A percentile compares a stretch with the other conserved stretches of the same genome.
These are phyloP conservation scores for Rutstroemia sp. DNA, from an alignment of 2,329 filamentous ascomycete species.

Conservation along the genomic window DNA sequence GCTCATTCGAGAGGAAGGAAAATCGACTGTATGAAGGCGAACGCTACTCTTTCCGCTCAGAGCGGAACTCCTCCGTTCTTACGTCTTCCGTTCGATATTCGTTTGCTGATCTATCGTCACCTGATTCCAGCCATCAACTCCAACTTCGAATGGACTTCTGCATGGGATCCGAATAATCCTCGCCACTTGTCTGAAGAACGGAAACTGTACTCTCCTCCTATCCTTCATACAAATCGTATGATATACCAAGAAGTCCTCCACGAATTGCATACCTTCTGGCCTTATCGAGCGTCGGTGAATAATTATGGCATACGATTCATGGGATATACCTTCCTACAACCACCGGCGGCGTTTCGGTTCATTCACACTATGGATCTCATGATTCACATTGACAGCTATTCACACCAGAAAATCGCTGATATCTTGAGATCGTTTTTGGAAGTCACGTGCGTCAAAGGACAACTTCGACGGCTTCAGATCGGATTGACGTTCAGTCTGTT, in stretches of 20 bases:
- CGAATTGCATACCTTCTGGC: conserved; percentile 7
- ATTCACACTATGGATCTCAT: conserved; percentile 8
- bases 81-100: conserved; percentile 7
- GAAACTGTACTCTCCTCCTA: conserved; percentile 7
- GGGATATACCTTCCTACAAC: conserved; percentile 7
- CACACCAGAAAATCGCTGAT: conserved; percentile 5
- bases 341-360: conserved; percentile 4
- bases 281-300: conserved; percentile 6
- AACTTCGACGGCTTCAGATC: conserved; percentile 5
- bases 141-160: conserved; percentile 5
- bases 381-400: conserved; percentile 9
- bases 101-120: conserved; percentile 7
- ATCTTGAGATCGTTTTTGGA: conserved; percentile 6
- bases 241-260: conserved; percentile 9
- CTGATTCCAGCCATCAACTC: conserved; percentile 7
- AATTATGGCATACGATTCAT: conserved; percentile 9
- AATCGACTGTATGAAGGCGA: not conserved
- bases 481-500: conserved; percentile 5
- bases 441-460: conserved; percentile 6
- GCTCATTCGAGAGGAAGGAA: not conserved
- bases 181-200: conserved; percentile 3
- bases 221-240: conserved; percentile 5
- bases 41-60: not conserved
- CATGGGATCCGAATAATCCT: conserved; percentile 7
- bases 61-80: conserved; percentile 5